Evolutionary conservation across 306 rosid species (phyloP), one percentile per base, ranked within the genome.

Genomic region (Sophora flavescens): DNA sequence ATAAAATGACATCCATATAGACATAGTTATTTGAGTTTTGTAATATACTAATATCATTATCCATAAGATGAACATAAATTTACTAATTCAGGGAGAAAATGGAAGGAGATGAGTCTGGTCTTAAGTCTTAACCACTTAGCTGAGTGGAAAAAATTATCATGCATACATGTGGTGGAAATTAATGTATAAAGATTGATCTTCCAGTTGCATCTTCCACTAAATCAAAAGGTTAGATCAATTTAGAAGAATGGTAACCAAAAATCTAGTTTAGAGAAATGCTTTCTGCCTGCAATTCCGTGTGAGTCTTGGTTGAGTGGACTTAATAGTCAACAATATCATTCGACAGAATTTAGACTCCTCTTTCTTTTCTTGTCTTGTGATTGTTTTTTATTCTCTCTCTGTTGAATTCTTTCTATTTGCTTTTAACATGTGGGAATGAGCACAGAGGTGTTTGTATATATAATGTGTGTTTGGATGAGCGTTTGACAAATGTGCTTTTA

Each of bases 301-400:
- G 83, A 81, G 67, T 80, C 81, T 73, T 73, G 81, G 81, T 77
- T 88, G 87, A 87, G 91, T 86, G 91, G 93, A 87, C 70, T 82
- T 73, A 84, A 77, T 76, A 84, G 93, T 93, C 96, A 90, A 91
- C 85, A 86, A 78, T 78, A 85, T 72, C 96, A 90, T 87, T 52
- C 87, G 91, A 91, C 89, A 84, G 81, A 86, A 86, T 67, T 68
- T 78, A 45, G 93, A 89, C 96, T 72, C 82, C 15, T 80, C 86
- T 84, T 82, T 89, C 95, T 88, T 80, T 88, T 91, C 93, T 67
- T 93, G 93, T 93, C 93, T 88, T 50, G 45, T 66, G 80, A 64
- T 81, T 86, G 83, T 72, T 80, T 83, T 84, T 52, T 51, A 2
- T 48, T 58, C 26, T 45, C 63, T 81, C 74, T 86, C 35, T 12